Percentiles rank a stretch among this genome's conserved stretches.
Evolutionary conservation across 129 eudicot species (phyloP).

Genomic region (Cynara cardunculus): DNA sequence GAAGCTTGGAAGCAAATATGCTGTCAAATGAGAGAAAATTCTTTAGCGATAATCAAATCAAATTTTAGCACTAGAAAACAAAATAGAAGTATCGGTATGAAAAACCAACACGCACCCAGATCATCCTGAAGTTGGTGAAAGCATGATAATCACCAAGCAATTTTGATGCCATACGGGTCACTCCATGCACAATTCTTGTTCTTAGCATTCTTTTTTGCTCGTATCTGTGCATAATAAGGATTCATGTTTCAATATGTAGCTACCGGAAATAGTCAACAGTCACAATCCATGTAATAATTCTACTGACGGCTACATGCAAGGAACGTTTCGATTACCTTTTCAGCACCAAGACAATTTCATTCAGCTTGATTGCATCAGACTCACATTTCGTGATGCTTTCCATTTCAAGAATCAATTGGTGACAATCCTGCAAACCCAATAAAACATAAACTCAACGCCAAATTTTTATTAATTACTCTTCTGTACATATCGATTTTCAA

Average conservation of each 20-base stretch:
- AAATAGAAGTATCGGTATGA: not conserved
- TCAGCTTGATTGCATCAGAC: not conserved
- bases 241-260: not conserved
- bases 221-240: constrained; percentile 12
- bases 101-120: constrained; percentile 8
- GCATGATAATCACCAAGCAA: constrained; percentile 26
- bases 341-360: constrained; percentile 28
- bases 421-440: constrained; percentile 29
- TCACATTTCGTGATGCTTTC: constrained; percentile 16
- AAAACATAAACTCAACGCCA: not conserved
- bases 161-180: constrained; percentile 40
- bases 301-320: not conserved
- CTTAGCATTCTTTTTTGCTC: constrained; percentile 34
- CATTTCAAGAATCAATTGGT: constrained; percentile 36
- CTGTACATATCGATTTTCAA: too few relatives aligned
- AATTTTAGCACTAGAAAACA: not conserved
- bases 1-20: not conserved
- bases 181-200: constrained; percentile 26
- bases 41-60: not conserved
- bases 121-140: not conserved
- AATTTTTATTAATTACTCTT: not conserved
- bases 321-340: constrained; percentile 20
- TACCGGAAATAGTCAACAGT: not conserved
- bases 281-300: not conserved
- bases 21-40: constrained; percentile 10